Conservation (phyloP, 164 flowering plant genomes). For the Tinospora cordifolia region DNA sequence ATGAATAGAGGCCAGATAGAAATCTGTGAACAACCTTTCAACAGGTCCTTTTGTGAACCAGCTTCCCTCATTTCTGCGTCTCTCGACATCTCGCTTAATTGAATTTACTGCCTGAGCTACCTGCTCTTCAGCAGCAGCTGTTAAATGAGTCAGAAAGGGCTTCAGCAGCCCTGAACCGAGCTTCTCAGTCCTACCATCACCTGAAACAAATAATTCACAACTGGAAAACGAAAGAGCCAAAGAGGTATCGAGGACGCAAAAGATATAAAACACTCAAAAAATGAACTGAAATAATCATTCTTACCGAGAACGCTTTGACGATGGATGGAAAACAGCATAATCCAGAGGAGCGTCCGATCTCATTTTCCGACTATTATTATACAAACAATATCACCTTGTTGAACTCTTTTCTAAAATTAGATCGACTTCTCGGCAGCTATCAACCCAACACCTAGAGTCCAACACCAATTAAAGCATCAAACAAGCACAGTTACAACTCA, state of each 20-base stretch:
- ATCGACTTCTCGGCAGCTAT: slow-evolving; percentile 3
- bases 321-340: slow-evolving; percentile 71
- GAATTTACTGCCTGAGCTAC: slow-evolving; percentile 51
- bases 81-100: slow-evolving; percentile 70
- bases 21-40: slow-evolving; percentile 52
- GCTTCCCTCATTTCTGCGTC: slow-evolving; percentile 40
- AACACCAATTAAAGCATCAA: slow-evolving; percentile 8
- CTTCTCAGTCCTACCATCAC: slow-evolving; percentile 70
- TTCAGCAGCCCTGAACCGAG: slow-evolving; percentile 89
- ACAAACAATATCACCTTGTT: slow-evolving; percentile 12
- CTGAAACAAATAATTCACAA: slow-evolving; percentile 81
- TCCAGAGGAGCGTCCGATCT: slow-evolving; percentile 62
- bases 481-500: slow-evolving; percentile 7
- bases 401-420: slow-evolving; percentile 6
- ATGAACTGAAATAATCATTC: slow-evolving; percentile 6
- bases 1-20: background rate
- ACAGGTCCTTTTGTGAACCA: slow-evolving; percentile 98
- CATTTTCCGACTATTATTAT: slow-evolving; percentile 29
- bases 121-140: slow-evolving; percentile 80
- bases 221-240: slow-evolving; percentile 33
- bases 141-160: slow-evolving; percentile 75
- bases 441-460: slow-evolving; percentile 5
- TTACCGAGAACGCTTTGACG: slow-evolving; percentile 76
- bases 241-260: background rate
- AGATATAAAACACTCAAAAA: background rate